Evolutionary conservation across 805 yeast genomes (phyloP).

Genomic region (Tetrapisispora taiwanensis): DNA sequence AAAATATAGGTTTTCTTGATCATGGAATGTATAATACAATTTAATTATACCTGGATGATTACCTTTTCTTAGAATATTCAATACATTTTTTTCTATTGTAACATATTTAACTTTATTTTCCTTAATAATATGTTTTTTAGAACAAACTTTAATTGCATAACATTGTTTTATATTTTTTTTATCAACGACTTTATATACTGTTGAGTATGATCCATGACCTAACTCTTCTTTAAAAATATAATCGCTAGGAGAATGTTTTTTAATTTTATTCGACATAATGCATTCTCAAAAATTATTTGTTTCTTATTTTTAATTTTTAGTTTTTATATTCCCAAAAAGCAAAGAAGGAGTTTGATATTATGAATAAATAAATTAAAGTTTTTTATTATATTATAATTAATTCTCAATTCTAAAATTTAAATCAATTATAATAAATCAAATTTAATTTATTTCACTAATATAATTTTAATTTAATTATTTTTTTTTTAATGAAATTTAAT

Average conservation of each 20-base stretch:
- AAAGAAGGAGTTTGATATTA: too few relatives aligned
- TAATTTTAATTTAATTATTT: too few relatives aligned
- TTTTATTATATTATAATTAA: too few relatives aligned
- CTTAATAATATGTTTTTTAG: conserved; percentile 84
- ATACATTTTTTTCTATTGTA: conserved; percentile 84
- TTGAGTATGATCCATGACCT: conserved; percentile 95
- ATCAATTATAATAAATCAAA: too few relatives aligned
- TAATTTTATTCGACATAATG: conserved; percentile 1
- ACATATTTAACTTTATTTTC: conserved; percentile 94
- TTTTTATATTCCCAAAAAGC: too few relatives aligned
- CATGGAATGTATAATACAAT: conserved; percentile 89
- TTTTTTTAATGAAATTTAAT: too few relatives aligned
- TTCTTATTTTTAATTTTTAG: too few relatives aligned
- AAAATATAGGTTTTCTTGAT: conserved; percentile 74
- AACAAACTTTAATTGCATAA: conserved; percentile 84
- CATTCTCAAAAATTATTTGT: background rate
- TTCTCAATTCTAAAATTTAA: too few relatives aligned
- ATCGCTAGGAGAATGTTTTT: conserved; percentile 28
- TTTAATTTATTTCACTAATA: too few relatives aligned
- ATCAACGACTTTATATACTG: conserved; percentile 85
- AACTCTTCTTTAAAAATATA: conserved; percentile 32
- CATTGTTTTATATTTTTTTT: conserved; percentile 36
- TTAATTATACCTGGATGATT: conserved; percentile 93
- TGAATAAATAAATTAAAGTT: too few relatives aligned
- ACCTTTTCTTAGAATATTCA: conserved; percentile 61